These are phyloP conservation scores for Penicillium sclerotiorum DNA, from an alignment of 2,329 filamentous ascomycete species.

Conservation along the genomic window DNA sequence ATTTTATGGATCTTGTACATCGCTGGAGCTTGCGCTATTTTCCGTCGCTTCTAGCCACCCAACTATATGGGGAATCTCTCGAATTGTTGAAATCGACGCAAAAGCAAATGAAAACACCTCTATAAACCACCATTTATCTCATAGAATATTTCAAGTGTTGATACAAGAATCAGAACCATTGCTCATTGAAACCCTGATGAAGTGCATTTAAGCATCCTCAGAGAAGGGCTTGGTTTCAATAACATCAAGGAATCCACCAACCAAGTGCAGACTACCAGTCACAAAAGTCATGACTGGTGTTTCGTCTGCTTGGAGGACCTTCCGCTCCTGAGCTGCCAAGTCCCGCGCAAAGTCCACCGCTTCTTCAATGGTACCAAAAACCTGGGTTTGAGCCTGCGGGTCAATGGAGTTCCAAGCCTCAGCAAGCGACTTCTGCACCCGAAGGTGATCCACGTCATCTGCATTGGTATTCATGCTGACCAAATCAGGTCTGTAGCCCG, in stretches of 20 bases:
- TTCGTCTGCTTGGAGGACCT: conserved; percentile 33
- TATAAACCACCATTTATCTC: conserved; percentile 16
- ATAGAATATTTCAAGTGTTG: conserved; percentile 23
- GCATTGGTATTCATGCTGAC: conserved; percentile 64
- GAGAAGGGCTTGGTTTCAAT: conserved; percentile 56
- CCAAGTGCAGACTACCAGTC: conserved; percentile 83
- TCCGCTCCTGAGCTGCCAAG: conserved; percentile 41
- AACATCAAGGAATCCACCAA: conserved; percentile 75
- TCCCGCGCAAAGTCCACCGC: conserved; percentile 62
- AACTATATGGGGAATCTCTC: conserved; percentile 14
- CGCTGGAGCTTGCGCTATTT: too few species aligned
- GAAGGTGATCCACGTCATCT: conserved; percentile 59
- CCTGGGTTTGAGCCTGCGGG: conserved; percentile 56
- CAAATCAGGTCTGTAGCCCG: conserved; percentile 65
- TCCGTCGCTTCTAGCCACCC: too few species aligned
- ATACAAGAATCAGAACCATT: conserved; percentile 22
- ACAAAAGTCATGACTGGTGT: conserved; percentile 65
- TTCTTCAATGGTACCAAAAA: conserved; percentile 68
- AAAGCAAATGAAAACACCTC: conserved; percentile 20
- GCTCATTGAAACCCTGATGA: background rate
- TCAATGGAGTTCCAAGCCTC: conserved; percentile 62
- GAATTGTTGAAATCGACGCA: conserved; percentile 32
- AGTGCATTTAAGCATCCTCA: conserved; percentile 9
- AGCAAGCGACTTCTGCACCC: conserved; percentile 70
- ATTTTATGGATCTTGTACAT: background rate